A percentile compares a stretch with the other conserved stretches of the same genome.
These are phyloP conservation scores for Penicillium sp. DNA, from an alignment of 2,329 filamentous ascomycete species.

Conservation along the genomic window DNA sequence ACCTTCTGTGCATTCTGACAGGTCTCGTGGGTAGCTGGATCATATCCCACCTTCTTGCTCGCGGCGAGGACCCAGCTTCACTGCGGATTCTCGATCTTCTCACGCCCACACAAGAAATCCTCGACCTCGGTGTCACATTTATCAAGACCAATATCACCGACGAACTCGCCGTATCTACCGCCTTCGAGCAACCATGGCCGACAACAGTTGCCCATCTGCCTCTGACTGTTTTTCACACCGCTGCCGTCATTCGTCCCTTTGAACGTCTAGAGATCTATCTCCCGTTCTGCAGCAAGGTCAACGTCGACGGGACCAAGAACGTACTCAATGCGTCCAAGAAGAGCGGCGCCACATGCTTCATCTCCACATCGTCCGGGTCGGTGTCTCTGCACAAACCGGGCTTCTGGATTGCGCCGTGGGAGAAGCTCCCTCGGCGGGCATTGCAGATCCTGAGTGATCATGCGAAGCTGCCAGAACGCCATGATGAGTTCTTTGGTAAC, in stretches of 20 bases:
- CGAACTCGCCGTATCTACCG: constrained; percentile 46
- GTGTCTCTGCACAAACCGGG: constrained; percentile 48
- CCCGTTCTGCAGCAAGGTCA: constrained; percentile 52
- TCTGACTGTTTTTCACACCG: constrained; percentile 62
- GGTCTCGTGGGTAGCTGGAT: constrained; percentile 61
- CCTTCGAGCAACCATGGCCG: constrained; percentile 56
- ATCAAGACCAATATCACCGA: constrained; percentile 57
- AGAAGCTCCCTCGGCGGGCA: constrained; percentile 42
- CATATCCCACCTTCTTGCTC: constrained; percentile 57
- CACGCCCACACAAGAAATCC: constrained; percentile 48
- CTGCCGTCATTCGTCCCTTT: constrained; percentile 57
- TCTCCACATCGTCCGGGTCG: constrained; percentile 58
- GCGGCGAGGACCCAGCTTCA: constrained; percentile 55
- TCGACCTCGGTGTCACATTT: constrained; percentile 51
- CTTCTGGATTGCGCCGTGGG: constrained; percentile 54
- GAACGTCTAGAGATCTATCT: constrained; percentile 55
- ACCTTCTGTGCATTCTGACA: constrained; percentile 28
- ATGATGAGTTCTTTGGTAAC: constrained; percentile 51
- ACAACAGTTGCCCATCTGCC: constrained; percentile 47
- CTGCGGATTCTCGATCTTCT: constrained; percentile 61
- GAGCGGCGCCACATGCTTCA: constrained; percentile 55
- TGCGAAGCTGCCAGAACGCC: constrained; percentile 45
- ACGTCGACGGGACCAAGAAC: constrained; percentile 56
- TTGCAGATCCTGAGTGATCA: constrained; percentile 53
- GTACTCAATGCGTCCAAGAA: constrained; percentile 53